phyloP scores from a whole-genome alignment of 169 alveolate genomes.

The Babesia gibsoni region DNA sequence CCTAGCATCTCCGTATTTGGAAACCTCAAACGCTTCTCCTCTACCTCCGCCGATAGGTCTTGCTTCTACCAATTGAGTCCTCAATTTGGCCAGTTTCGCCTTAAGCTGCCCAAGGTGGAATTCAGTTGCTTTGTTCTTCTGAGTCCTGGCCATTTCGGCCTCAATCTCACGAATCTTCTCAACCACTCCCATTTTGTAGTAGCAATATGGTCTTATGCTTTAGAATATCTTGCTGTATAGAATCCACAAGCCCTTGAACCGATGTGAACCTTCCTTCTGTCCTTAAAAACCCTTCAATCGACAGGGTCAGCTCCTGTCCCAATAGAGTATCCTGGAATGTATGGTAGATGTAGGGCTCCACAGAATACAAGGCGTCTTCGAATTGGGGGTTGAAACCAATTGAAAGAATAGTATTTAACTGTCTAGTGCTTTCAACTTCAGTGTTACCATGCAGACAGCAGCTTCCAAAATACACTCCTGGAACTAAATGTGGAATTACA shows the following conservation, averaged over 20 bases:
- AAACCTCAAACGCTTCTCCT: conserved; percentile 93
- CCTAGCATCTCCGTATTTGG: conserved; percentile 95
- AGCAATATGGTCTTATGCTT: conserved; percentile 1
- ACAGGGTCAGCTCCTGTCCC: conserved; percentile 21
- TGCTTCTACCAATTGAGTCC: conserved; percentile 52
- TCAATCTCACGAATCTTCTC: conserved; percentile 87
- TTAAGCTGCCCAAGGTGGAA: conserved; percentile 93
- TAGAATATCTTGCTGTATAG: conserved; percentile 43
- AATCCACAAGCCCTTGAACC: conserved; percentile 22
- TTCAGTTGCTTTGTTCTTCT: conserved; percentile 96
- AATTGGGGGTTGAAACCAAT: conserved; percentile 62
- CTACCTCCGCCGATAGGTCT: conserved; percentile 63
- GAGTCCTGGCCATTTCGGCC: conserved; percentile 97
- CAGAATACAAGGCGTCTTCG: conserved; percentile 28
- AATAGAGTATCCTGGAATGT: conserved; percentile 18
- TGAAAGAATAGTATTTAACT: conserved; percentile 18
- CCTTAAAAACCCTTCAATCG: conserved; percentile 37
- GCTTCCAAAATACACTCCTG: conserved; percentile 59
- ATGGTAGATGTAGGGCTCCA: conserved; percentile 57
- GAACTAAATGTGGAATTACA: conserved; percentile 30
- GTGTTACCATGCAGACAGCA: conserved; percentile 16
- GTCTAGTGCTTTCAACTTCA: conserved; percentile 14
- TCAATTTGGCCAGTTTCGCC: conserved; percentile 93
- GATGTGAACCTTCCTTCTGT: conserved; percentile 40
- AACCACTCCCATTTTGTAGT: conserved; percentile 26